Evolutionary conservation across 306 rosid species (phyloP), one percentile per base, ranked within the genome.

Genomic region (Chamaecrista fasciculata): DNA sequence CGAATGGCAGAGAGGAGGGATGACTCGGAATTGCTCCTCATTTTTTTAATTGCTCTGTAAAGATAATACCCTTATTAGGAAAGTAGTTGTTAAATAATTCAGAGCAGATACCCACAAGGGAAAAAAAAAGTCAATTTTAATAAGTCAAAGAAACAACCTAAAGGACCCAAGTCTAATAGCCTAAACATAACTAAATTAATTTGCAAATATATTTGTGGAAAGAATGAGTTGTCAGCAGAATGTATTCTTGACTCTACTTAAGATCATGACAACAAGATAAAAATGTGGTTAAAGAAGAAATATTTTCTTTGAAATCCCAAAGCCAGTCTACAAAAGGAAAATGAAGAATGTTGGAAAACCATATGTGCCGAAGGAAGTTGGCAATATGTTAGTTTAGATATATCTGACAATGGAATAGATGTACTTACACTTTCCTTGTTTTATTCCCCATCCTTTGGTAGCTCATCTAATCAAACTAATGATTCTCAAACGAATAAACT

Each of bases 21-120:
- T 0, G 97, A 95, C 57, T 89, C 93, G 28, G 99, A 82, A 71
- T 77, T 91, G 69, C 59, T 82, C 84, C 76, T 89, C 99, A 91
- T 87, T 89, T 89, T 95, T 79, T 71, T 87, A 31, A 95, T 80
- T 43, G 86, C 88, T 84, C 99, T 94, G 83, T 62, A 52, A 53
- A 62, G 55, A 56, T 62, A 65, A 29, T 46, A 24, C 19, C 12
- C 11, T 60, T 37, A 36, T 18, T 11, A 36, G 24, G 24, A 16
- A 43, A 4, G n/a, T 4, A 44, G 50, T 15, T 44, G 8, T 44
- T 2, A 44, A 44, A 44, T 44, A n/a, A 44, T 44, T 44, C n/a
- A n/a, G 50, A 0, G 50, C 20, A 44, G 8, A n/a, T n/a, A 15
- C 50, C 16, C 14, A 44, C 21, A 49, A 19, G 56, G 7, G 24